Percentiles rank a stretch among this genome's conserved stretches.
phyloP scores from a whole-genome alignment of 106 monocot species.

The Dioscorea zingiberensis region DNA sequence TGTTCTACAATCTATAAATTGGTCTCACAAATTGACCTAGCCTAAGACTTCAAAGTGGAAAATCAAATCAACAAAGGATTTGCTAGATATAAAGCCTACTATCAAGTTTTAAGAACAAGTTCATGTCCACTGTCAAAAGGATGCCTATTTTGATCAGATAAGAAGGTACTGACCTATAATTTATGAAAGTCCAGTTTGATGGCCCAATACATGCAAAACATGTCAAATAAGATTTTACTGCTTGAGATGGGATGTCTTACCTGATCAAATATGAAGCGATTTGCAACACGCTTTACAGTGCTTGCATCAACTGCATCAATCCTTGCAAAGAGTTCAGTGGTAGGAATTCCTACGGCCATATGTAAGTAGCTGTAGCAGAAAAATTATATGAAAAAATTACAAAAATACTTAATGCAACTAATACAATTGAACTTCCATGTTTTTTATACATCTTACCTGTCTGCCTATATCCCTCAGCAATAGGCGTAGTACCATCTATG shows the following conservation, averaged over 20 bases:
- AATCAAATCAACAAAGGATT: background rate
- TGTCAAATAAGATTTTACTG: background rate
- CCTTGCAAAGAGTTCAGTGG: constrained; percentile 88
- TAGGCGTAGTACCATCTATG: constrained; percentile 71
- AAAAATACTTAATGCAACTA: background rate
- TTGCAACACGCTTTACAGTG: constrained; percentile 90
- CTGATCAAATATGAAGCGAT: constrained; percentile 97
- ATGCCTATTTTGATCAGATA: background rate
- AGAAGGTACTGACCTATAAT: background rate
- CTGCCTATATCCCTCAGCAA: constrained; percentile 96
- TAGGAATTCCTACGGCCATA: constrained; percentile 88
- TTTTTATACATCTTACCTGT: constrained; percentile 41
- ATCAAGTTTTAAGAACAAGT: background rate
- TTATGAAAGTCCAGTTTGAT: background rate
- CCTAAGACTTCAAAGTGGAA: too few relatives aligned
- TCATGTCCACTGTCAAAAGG: too few relatives aligned
- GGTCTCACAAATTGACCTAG: too few relatives aligned
- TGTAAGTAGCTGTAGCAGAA: constrained; percentile 62
- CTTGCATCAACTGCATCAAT: constrained; percentile 97
- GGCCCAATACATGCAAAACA: background rate
- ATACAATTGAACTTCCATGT: background rate
- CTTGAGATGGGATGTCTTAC: constrained; percentile 9
- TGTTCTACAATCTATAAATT: too few relatives aligned
- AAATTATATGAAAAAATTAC: background rate
- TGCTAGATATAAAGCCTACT: background rate